These are phyloP conservation scores for Colletotrichum godetiae DNA, from an alignment of 2,329 filamentous ascomycete genomes.

Conservation along the genomic window DNA sequence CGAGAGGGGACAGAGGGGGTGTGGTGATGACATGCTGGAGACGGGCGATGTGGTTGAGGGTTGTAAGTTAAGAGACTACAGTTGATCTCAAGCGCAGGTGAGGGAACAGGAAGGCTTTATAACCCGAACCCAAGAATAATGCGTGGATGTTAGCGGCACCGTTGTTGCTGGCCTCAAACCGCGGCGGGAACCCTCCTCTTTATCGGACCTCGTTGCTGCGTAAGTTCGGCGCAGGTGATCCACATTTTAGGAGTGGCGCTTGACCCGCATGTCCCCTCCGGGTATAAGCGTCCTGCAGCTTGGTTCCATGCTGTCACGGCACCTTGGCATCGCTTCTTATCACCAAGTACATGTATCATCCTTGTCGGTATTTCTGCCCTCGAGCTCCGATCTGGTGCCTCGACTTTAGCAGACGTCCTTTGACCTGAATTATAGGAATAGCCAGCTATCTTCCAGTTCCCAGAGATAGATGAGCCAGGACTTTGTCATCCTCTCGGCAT, in stretches of 20 bases:
- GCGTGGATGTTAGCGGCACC: neutral
- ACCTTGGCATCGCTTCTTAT: neutral
- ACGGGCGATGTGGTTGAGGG: neutral
- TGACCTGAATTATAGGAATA: slow-evolving; percentile 7
- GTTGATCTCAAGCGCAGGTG: neutral
- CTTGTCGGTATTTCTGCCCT: neutral
- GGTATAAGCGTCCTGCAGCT: slow-evolving; percentile 19
- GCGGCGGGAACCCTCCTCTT: neutral
- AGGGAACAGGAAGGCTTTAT: neutral
- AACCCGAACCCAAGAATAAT: neutral
- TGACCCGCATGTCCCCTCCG: slow-evolving; percentile 20
- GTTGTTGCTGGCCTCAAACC: slow-evolving; percentile 30
- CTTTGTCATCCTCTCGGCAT: neutral
- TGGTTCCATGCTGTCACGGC: neutral
- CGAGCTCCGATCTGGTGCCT: neutral
- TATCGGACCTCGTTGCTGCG: slow-evolving; percentile 10
- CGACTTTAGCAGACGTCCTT: neutral
- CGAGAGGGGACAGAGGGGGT: slow-evolving; percentile 70
- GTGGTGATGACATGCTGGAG: slow-evolving; percentile 40
- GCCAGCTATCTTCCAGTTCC: slow-evolving; percentile 24
- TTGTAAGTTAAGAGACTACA: neutral
- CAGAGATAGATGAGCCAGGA: slow-evolving; percentile 24
- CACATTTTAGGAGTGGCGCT: slow-evolving; percentile 15
- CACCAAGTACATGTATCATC: neutral
- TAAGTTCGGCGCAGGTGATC: slow-evolving; percentile 19